Conservation (phyloP, 2,329 filamentous ascomycete species). For the Fusarium nisikadoi region DNA sequence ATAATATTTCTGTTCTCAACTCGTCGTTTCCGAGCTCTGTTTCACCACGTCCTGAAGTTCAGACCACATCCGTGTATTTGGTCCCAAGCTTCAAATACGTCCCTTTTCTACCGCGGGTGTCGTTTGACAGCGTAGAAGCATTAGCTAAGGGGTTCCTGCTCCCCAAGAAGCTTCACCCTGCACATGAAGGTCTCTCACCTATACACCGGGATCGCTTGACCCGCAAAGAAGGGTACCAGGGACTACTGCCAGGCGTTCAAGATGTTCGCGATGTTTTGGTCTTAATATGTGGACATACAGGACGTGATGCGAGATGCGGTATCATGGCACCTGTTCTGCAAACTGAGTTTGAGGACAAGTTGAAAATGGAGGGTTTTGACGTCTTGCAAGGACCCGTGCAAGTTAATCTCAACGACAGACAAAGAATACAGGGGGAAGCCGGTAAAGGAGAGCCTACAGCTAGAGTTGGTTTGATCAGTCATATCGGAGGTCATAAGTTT, state of each 20-base stretch:
- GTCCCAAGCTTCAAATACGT: slow-evolving; percentile 88
- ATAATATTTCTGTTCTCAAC: slow-evolving; percentile 81
- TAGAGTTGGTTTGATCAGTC: slow-evolving; percentile 76
- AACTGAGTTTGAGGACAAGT: slow-evolving; percentile 72
- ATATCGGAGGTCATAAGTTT: slow-evolving; percentile 87
- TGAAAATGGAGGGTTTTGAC: slow-evolving; percentile 61
- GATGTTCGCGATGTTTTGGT: slow-evolving; percentile 77
- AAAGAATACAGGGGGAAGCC: slow-evolving; percentile 35
- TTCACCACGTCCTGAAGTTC: slow-evolving; percentile 56
- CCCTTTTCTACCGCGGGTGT: slow-evolving; percentile 73
- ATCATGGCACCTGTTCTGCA: slow-evolving; percentile 79
- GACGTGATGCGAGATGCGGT: slow-evolving; percentile 84
- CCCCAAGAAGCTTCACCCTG: slow-evolving; percentile 69
- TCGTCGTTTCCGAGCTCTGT: slow-evolving; percentile 75
- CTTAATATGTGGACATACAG: slow-evolving; percentile 88
- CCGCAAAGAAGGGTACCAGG: slow-evolving; percentile 63
- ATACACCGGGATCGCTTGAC: slow-evolving; percentile 64
- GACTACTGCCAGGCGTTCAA: slow-evolving; percentile 65
- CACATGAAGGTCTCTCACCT: slow-evolving; percentile 68
- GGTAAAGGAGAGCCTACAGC: slow-evolving; percentile 53
- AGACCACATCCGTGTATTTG: slow-evolving; percentile 75
- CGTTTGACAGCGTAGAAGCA: slow-evolving; percentile 64
- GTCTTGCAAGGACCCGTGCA: slow-evolving; percentile 60
- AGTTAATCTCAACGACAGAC: slow-evolving; percentile 34
- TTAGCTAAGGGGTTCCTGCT: slow-evolving; percentile 74